phyloP scores from a whole-genome alignment of 164 flowering plant species.

The Hamamelis virginiana region DNA sequence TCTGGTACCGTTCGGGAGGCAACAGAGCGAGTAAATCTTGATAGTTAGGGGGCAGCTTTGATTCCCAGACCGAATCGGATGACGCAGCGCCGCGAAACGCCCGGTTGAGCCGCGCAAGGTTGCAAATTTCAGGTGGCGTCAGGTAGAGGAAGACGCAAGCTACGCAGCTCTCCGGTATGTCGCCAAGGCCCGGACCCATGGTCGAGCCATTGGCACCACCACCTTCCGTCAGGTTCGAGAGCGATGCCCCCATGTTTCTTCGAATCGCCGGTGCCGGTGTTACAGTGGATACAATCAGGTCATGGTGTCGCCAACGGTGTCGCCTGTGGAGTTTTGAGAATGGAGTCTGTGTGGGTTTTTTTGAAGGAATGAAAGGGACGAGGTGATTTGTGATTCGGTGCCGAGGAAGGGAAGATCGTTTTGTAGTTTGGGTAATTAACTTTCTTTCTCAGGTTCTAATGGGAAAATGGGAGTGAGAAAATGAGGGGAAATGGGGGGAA shows the following conservation, averaged over 20 bases:
- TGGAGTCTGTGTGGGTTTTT: not conserved
- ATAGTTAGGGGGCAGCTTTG: constrained; percentile 80
- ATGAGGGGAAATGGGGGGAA: too few species aligned
- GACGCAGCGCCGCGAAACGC: constrained; percentile 98
- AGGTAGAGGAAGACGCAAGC: constrained; percentile 83
- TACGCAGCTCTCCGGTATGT: constrained; percentile 96
- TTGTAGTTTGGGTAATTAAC: too few species aligned
- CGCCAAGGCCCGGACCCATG: constrained; percentile 79
- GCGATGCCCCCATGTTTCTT: constrained; percentile 54
- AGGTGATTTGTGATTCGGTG: not conserved
- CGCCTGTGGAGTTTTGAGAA: not conserved
- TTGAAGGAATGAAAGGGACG: not conserved
- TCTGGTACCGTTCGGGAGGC: constrained; percentile 41
- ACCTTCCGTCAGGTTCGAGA: constrained; percentile 68
- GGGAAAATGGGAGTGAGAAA: too few species aligned
- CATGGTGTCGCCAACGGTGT: not conserved
- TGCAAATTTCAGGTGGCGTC: constrained; percentile 99
- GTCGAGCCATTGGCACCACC: constrained; percentile 48
- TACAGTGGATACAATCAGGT: not conserved
- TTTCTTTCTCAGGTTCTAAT: too few species aligned
- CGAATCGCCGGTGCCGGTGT: not conserved
- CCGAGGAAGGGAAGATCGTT: too few species aligned
- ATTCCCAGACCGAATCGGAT: constrained; percentile 90
- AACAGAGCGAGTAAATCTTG: constrained; percentile 57
- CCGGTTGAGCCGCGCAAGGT: constrained; percentile 83